Percentiles rank a stretch among this genome's conserved stretches.
Conservation (phyloP, 208 protist genomes). For the Acanthamoeba rhysodes region DNA sequence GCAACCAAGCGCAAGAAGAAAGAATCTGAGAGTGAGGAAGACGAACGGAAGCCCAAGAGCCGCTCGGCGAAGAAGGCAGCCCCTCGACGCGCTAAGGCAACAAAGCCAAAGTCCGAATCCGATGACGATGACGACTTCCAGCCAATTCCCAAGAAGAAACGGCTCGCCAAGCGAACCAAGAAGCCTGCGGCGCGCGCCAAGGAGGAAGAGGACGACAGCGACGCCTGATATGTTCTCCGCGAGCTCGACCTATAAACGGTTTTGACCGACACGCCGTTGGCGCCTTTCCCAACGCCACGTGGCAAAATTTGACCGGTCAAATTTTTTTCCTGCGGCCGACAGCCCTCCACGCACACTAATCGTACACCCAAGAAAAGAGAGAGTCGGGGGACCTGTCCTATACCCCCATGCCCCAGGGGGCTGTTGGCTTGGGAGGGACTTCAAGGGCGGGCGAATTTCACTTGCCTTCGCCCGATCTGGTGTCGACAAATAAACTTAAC, state of each 20-base stretch:
- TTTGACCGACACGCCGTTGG: too few relatives aligned
- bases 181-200: not conserved
- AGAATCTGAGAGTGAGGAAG: not conserved
- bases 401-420: too few relatives aligned
- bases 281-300: too few relatives aligned
- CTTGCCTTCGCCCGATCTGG: not conserved
- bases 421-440: too few relatives aligned
- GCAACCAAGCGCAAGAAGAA: not conserved
- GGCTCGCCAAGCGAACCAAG: constrained; percentile 3
- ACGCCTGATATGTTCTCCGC: too few relatives aligned
- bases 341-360: too few relatives aligned
- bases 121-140: constrained; percentile 48
- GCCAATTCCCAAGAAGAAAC: not conserved
- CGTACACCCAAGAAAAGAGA: too few relatives aligned
- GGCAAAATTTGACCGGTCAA: too few relatives aligned
- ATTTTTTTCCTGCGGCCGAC: too few relatives aligned
- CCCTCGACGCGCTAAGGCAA: not conserved
- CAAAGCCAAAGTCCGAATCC: not conserved
- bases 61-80: not conserved
- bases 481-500: not conserved
- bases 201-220: not conserved
- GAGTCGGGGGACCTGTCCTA: too few relatives aligned
- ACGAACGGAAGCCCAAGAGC: not conserved
- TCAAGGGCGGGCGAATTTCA: not conserved
- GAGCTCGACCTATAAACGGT: too few relatives aligned